phyloP scores from a whole-genome alignment of 148 eudicot species.

The Nepenthes mirabilis region DNA sequence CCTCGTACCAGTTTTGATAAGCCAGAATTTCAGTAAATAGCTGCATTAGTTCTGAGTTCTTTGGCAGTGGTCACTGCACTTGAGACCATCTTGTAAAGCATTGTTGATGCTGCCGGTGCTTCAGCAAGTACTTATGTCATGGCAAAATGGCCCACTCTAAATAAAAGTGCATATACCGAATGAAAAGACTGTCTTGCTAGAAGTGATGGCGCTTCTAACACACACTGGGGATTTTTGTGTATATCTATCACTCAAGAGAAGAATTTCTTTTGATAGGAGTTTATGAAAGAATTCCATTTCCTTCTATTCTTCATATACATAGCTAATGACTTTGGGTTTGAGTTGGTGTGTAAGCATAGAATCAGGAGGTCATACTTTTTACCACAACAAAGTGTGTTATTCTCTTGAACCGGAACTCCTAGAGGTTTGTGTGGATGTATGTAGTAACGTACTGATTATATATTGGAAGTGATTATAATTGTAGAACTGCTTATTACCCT shows the following conservation, averaged over 20 bases:
- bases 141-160: neutral
- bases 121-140: conserved; percentile 8
- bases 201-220: neutral
- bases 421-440: no score
- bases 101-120: conserved; percentile 16
- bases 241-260: no score
- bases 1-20: conserved; percentile 10
- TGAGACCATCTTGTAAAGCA: conserved; percentile 41
- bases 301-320: no score
- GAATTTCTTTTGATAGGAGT: no score
- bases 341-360: neutral
- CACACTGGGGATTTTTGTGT: neutral
- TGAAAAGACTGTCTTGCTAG: neutral
- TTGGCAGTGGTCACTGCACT: conserved; percentile 11
- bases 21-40: conserved; percentile 18
- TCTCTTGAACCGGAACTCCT: neutral
- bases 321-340: no score
- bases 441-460: no score
- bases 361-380: neutral
- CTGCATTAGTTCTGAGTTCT: conserved; percentile 18
- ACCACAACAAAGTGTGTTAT: neutral
- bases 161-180: neutral
- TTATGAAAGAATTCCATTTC: no score
- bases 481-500: no score
- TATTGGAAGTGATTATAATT: no score